Evolutionary conservation across 164 flowering plant genomes (phyloP), one percentile per base, ranked within the genome.

Genomic region (Sedum album): DNA sequence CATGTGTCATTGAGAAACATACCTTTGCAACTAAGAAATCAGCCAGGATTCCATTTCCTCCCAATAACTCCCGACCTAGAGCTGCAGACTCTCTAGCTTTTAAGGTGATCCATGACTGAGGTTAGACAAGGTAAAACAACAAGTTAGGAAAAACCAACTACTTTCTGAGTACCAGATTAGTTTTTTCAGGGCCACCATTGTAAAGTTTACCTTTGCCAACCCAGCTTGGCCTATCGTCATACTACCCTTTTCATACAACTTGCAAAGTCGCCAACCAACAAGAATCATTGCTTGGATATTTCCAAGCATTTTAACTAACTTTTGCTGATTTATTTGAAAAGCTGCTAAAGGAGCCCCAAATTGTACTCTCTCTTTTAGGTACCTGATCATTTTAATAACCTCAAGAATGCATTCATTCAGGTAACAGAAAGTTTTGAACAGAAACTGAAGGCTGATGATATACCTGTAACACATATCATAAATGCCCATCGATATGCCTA

Each of bases 381-480:
- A 95, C 85, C 99, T 81, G 60, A 36, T 35, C 41, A 68, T 65
- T 23, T 20, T 36, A 53, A 7, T 64, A 10, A 25, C 63, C n/a
- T 60, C 30, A 73, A 20, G 49, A 33, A 25, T 11, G 15, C 25
- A 10, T 41, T 28, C 60, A 60, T 4, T 15, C 26, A 60, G 55
- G 44, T 18, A 60, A 20, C 14, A 62, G 48, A 51, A n/a, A n/a
- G n/a, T n/a, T n/a, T n/a, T n/a, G n/a, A 41, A 41, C 20, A 21
- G 10, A 66, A 21, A 20, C 33, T 5, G n/a, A n/a, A n/a, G n/a
- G n/a, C n/a, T n/a, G n/a, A n/a, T n/a, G n/a, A n/a, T n/a, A 8
- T 85, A 94, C 98, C 99, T 88, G 81, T 85, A 93, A 71, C 99
- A 94, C 88, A 91, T 88, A 69, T 94, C 99, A 72, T 88, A 91